Conservation (phyloP, 176 grass and related monocot species). For the Saccharum spontaneum region DNA sequence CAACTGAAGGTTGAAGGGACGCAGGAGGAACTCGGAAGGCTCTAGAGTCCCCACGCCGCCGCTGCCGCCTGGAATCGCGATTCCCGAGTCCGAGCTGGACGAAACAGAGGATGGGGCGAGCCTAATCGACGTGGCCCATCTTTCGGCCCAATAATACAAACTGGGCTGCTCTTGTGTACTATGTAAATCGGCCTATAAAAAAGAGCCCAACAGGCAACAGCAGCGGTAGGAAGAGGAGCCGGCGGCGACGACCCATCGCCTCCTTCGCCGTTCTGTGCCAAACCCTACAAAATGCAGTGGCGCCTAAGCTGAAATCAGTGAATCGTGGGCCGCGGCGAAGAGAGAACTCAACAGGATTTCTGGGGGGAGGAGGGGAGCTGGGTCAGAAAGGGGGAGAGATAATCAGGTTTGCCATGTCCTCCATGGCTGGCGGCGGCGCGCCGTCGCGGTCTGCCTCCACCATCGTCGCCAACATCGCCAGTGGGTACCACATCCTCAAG, state of each 20-base stretch:
- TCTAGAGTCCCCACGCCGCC: background rate
- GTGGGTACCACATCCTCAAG: background rate
- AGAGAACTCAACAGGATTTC: background rate
- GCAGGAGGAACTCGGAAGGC: too few species aligned
- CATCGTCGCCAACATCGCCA: background rate
- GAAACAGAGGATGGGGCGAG: background rate
- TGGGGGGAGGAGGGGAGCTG: too few species aligned
- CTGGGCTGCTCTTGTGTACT: background rate
- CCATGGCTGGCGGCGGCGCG: background rate
- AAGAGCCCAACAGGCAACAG: background rate
- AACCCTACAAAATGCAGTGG: background rate
- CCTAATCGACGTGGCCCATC: background rate
- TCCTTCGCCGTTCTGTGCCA: background rate
- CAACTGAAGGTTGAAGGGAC: background rate
- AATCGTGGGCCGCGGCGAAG: background rate
- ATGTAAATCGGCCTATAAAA: background rate
- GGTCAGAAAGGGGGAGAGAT: background rate
- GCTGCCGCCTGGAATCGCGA: background rate
- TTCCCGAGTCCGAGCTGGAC: too few species aligned
- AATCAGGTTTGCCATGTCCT: too few species aligned
- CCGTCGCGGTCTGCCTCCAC: background rate
- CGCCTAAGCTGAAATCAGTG: background rate
- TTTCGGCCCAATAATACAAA: background rate
- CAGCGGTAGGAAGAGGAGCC: too few species aligned
- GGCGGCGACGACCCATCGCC: background rate